Percentiles rank a stretch among this genome's conserved stretches.
Evolutionary conservation across 129 eudicot species (phyloP).

Genomic region (Pittosporum tobira): DNA sequence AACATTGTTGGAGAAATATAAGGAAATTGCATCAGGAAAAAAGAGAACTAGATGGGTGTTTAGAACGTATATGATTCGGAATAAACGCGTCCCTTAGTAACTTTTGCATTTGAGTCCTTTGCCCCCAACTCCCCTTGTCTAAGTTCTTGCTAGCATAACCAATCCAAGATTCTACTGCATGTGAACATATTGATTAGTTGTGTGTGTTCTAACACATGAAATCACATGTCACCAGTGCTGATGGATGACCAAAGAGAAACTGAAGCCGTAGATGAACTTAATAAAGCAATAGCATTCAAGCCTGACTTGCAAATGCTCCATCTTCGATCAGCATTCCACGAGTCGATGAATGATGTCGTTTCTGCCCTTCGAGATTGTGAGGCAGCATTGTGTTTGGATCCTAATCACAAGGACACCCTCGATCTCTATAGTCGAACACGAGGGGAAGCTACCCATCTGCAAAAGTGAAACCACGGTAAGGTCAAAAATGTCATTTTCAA

Average conservation of each 20-base stretch:
- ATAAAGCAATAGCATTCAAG: slow-evolving; percentile 70
- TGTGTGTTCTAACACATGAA: slow-evolving; percentile 4
- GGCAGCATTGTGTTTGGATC: slow-evolving; percentile 83
- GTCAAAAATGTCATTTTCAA: neutral
- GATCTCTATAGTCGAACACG: slow-evolving; percentile 56
- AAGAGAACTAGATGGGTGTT: too few species aligned
- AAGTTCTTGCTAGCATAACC: neutral
- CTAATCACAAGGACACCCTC: slow-evolving; percentile 62
- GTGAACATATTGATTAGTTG: neutral
- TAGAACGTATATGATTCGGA: neutral
- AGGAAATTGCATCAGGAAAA: too few species aligned
- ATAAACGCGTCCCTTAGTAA: neutral
- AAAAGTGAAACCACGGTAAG: slow-evolving; percentile 18
- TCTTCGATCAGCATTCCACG: slow-evolving; percentile 83
- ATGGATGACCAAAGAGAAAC: slow-evolving; percentile 87
- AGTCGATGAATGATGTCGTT: slow-evolving; percentile 55
- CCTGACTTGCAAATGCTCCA: slow-evolving; percentile 88
- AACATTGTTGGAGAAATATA: too few species aligned
- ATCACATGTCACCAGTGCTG: slow-evolving; percentile 34
- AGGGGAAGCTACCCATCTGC: slow-evolving; percentile 25
- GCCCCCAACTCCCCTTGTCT: neutral
- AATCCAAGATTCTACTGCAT: neutral
- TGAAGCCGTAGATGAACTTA: slow-evolving; percentile 75
- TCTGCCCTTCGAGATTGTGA: slow-evolving; percentile 66
- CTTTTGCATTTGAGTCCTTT: too few species aligned